These are phyloP conservation scores for Warburgia ugandensis DNA, from an alignment of 164 flowering plant genomes.

Conservation along the genomic window DNA sequence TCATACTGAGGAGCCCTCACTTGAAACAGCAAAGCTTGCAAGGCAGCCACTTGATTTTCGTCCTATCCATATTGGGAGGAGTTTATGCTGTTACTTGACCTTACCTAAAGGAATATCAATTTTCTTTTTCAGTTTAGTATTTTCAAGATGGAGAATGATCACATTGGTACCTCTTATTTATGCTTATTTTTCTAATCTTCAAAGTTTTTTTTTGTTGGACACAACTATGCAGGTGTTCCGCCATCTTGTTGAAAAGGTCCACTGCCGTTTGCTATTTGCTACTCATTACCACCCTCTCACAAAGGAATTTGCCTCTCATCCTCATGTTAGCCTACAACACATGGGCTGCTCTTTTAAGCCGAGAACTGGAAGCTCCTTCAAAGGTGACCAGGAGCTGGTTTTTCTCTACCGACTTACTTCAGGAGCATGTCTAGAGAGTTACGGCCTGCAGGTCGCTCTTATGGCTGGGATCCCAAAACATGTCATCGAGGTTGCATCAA, in stretches of 20 bases:
- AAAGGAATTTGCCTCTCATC: conserved; percentile 87
- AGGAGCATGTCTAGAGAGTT: conserved; percentile 95
- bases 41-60: no score
- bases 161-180: no score
- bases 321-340: conserved; percentile 74
- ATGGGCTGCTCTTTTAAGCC: conserved; percentile 71
- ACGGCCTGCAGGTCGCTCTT: conserved; percentile 82
- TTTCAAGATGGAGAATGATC: no score
- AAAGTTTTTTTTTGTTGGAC: no score
- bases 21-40: no score
- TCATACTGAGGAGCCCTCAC: no score
- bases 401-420: conserved; percentile 71
- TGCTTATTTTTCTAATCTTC: no score
- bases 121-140: no score
- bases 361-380: conserved; percentile 18
- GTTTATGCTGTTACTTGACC: no score
- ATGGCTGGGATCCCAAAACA: conserved; percentile 82
- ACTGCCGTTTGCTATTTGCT: conserved; percentile 84
- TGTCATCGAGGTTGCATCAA: conserved; percentile 65
- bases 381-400: conserved; percentile 45
- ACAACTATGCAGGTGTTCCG: conserved; percentile 61
- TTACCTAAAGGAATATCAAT: no score
- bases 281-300: conserved; percentile 95
- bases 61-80: no score
- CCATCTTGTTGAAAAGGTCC: conserved; percentile 85